These are phyloP conservation scores for Lactifluus echinatus DNA, from an alignment of 768 basidiomycete species.

Conservation along the genomic window DNA sequence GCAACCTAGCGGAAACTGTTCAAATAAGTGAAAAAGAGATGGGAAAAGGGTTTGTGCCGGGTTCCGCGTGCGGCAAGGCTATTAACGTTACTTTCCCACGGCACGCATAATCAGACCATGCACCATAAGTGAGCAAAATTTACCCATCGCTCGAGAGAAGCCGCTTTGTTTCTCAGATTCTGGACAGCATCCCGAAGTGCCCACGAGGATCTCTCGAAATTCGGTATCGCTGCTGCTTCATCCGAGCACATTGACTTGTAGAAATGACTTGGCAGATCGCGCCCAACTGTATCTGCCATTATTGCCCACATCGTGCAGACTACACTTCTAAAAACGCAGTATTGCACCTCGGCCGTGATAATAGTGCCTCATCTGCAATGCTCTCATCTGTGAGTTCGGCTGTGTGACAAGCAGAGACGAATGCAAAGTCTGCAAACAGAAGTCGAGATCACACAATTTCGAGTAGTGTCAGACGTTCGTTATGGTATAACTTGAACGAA, in stretches of 20 bases:
- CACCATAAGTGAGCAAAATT: too few relatives aligned
- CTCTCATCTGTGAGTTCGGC: neutral
- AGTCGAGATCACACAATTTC: neutral
- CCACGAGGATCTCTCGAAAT: neutral
- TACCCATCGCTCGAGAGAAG: too few relatives aligned
- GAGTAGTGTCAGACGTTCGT: neutral
- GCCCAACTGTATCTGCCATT: constrained; percentile 14
- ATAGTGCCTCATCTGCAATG: constrained; percentile 10
- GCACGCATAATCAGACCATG: too few relatives aligned
- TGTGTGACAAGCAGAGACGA: constrained; percentile 10
- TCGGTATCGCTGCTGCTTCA: neutral
- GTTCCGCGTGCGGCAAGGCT: too few relatives aligned
- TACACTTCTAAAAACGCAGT: constrained; percentile 11
- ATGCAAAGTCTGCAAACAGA: constrained; percentile 1
- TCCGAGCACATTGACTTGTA: neutral
- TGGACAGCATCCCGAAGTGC: neutral
- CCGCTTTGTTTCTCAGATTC: neutral
- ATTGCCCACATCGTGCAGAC: constrained; percentile 17
- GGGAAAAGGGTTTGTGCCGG: too few relatives aligned
- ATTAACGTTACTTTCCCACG: too few relatives aligned
- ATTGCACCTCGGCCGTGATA: constrained; percentile 12
- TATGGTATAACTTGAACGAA: neutral
- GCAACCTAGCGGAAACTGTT: too few relatives aligned
- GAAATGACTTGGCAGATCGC: constrained; percentile 1
- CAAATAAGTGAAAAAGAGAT: too few relatives aligned